Evolutionary conservation across 768 basidiomycete species (phyloP), one percentile per base, ranked within the genome.

Genomic region (Boletales sp.): DNA sequence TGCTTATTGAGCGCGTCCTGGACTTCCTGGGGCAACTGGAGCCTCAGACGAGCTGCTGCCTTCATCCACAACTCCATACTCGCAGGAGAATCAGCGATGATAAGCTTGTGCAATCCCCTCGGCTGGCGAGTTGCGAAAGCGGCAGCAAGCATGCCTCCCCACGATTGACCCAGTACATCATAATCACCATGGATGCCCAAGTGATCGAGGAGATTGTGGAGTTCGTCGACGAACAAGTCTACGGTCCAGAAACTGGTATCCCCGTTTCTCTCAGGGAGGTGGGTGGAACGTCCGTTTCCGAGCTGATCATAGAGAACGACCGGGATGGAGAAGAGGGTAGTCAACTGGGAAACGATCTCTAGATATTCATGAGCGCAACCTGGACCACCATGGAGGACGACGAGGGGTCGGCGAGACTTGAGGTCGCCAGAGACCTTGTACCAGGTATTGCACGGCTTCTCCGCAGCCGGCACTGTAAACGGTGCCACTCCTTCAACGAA

Each of bases 271-370:
- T 81, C 76, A 9, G 61, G 74, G 17, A 81, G 67, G 54, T 80
- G 79, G 9, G 79, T 80, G 12, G 81, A 83, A 21, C 64, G 63
- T n/a, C 79, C 80, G 48, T 64, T 72, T 8, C 81, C 81, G 40
- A 83, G 50, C 57, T 83, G 82, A 58, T 81, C 79, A 63, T 83
- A 82, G 40, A 81, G 56, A 36, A 84, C 56, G 55, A 82, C 69
- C 11, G 80, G 79, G 40, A 76, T 77, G 29, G 54, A 41, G 47
- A 67, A 57, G 10, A 61, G 55, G 6, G 51, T 48, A 21, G 71
- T 67, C 40, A 80, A 67, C 40, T 75, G 72, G 35, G 69, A 60
- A 52, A 76, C 54, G 34, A 68, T 52, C 34, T 70, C 63, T 15
- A 79, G 60, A 58, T 76, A 76, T 37, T 69, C 60, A 48, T 74